These are phyloP conservation scores for Cutaneotrichosporon arboriforme DNA, from an alignment of 1,284 basidiomycete species.

Conservation along the genomic window DNA sequence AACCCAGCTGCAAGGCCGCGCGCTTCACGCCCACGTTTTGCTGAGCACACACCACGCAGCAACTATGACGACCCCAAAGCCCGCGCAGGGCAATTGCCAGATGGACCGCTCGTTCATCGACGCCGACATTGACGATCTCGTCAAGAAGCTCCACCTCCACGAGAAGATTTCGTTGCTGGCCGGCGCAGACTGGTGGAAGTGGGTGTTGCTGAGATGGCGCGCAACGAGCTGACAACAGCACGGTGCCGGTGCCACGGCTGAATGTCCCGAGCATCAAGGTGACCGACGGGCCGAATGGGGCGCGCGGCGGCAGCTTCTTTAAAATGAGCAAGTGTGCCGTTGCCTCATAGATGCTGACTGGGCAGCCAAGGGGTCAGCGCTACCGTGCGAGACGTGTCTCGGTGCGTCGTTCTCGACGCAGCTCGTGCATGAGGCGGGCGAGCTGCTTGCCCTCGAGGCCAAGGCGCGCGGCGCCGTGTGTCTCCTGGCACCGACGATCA, in stretches of 20 bases:
- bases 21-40: no score
- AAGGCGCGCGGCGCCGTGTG: slow-evolving; percentile 65
- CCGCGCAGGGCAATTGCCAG: not conserved
- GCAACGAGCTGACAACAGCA: slow-evolving; percentile 3
- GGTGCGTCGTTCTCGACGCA: slow-evolving; percentile 50
- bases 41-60: no score
- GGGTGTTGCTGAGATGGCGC: slow-evolving; percentile 12
- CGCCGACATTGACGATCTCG: slow-evolving; percentile 9
- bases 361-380: slow-evolving; percentile 54
- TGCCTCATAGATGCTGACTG: not conserved
- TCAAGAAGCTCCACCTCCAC: slow-evolving; percentile 10
- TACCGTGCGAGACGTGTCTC: slow-evolving; percentile 59
- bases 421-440: slow-evolving; percentile 59
- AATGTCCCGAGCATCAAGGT: slow-evolving; percentile 37
- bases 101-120: slow-evolving; percentile 18
- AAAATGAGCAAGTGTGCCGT: slow-evolving; percentile 27
- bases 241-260: slow-evolving; percentile 25
- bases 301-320: slow-evolving; percentile 25
- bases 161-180: slow-evolving; percentile 39
- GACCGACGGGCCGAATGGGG: slow-evolving; percentile 31
- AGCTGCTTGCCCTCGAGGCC: slow-evolving; percentile 61
- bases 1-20: no score
- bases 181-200: slow-evolving; percentile 37
- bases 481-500: slow-evolving; percentile 67
- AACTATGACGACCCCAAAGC: no score